Percentiles rank a stretch among this genome's conserved stretches.
Conservation (phyloP, 1,139 yeast genomes). For the Lodderomyces margitis region DNA sequence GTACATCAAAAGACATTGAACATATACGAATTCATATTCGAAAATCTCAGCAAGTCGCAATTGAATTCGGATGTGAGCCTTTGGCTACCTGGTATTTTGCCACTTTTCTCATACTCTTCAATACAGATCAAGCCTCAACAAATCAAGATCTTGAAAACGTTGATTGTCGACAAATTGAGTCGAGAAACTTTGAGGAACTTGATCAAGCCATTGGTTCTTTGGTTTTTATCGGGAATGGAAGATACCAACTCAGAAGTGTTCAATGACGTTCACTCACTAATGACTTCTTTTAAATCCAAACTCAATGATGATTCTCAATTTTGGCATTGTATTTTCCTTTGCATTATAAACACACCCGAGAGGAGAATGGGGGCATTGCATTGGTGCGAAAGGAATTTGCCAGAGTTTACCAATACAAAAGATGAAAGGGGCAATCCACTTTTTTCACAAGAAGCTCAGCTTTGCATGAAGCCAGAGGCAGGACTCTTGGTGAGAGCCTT, state of each 20-base stretch:
- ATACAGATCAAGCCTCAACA: conserved; percentile 81
- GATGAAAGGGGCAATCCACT: conserved; percentile 11
- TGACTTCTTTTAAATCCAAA: conserved; percentile 59
- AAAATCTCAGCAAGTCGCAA: conserved; percentile 50
- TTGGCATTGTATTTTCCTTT: conserved; percentile 80
- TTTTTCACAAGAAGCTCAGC: conserved; percentile 52
- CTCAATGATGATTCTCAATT: conserved; percentile 70
- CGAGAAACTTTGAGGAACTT: conserved; percentile 48
- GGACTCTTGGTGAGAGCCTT: conserved; percentile 77
- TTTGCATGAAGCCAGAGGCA: conserved; percentile 69
- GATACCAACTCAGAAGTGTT: conserved; percentile 88
- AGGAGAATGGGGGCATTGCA: conserved; percentile 78
- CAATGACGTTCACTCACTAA: conserved; percentile 52
- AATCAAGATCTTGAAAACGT: conserved; percentile 56
- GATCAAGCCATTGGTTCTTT: conserved; percentile 67
- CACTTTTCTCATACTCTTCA: conserved; percentile 82
- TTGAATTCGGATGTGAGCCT: conserved; percentile 53
- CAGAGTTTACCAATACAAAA: conserved; percentile 35
- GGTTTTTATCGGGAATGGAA: conserved; percentile 84
- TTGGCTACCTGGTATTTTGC: conserved; percentile 91
- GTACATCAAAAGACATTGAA: conserved; percentile 88
- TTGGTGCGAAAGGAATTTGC: conserved; percentile 70
- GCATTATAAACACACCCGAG: conserved; percentile 75
- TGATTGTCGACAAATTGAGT: conserved; percentile 51
- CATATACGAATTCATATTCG: conserved; percentile 70